phyloP scores from a whole-genome alignment of 257 asterid genomes.

The Gynochthodes officinalis region DNA sequence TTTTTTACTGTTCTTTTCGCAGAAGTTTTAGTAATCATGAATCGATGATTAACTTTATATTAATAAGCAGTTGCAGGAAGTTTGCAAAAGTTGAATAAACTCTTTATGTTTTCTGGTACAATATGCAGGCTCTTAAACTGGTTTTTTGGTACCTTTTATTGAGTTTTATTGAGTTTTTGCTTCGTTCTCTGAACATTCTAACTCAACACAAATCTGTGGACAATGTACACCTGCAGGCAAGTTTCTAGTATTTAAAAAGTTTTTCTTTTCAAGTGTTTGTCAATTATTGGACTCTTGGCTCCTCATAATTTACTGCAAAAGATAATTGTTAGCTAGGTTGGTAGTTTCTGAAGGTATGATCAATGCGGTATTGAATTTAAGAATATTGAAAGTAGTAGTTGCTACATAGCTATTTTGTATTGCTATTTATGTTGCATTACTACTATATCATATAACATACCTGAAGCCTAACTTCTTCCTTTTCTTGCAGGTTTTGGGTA shows the following conservation, averaged over 20 bases:
- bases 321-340: neutral
- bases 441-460: neutral
- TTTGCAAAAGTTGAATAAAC: neutral
- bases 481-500: constrained; percentile 62
- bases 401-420: neutral
- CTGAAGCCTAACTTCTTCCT: constrained; percentile 23
- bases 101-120: neutral
- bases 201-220: too few species aligned
- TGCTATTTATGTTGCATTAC: neutral
- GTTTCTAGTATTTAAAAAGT: neutral
- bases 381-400: neutral
- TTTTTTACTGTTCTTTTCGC: constrained; percentile 3
- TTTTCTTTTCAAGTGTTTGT: neutral
- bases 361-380: neutral
- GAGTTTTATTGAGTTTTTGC: neutral
- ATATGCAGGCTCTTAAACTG: neutral
- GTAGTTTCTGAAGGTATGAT: neutral
- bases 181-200: too few species aligned
- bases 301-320: neutral
- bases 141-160: neutral
- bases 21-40: neutral
- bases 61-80: neutral
- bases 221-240: neutral
- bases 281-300: neutral
- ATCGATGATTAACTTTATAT: neutral